Evolutionary conservation across 176 grass and related monocot species (phyloP), one percentile per base, ranked within the genome.

Genomic region (Poa annua): DNA sequence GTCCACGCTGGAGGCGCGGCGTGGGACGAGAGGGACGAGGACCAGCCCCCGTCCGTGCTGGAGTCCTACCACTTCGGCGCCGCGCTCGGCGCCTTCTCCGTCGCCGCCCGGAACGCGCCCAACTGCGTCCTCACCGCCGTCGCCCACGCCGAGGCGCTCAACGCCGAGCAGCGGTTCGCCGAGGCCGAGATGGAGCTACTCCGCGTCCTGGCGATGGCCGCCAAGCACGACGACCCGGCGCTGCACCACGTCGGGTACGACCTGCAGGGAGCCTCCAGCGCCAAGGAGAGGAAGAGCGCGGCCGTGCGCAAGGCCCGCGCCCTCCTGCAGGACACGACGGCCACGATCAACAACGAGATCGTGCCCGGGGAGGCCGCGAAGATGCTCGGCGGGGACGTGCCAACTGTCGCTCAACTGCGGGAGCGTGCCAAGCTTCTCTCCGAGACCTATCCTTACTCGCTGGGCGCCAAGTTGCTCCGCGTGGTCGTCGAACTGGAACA

Each of bases 31-130:
- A 21, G 66, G 19, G 19, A 0, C 34, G 20, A n/a, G 7, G 26
- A 77, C 13, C 53, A 52, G 15, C 4, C 32, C 4, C 4, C 39
- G 16, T 19, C 64, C 17, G 3, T 16, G 64, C 9, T 68, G 35
- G 17, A 68, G 65, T 4, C 33, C 33, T 11, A 38, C 5, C 65
- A 68, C 65, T 11, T 10, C 65, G 6, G 9, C 49, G 16, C 17
- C 9, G 50, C 73, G 7, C 73, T 76, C 73, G 29, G 20, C 73
- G 32, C 75, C 75, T 60, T 66, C 77, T 3, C 42, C 11, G 60
- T 17, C 61, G 77, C 56, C 1, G 38, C 38, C 16, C 21, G 36
- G 11, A n/a, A 7, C 24, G 77, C 26, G 15, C 77, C 77, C 42
- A 13, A 49, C 59, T 79, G 59, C 59, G 22, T 65, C 77, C 14